Evolutionary conservation across 1,284 basidiomycete genomes (phyloP).

Genomic region (Takashimella koratensis): DNA sequence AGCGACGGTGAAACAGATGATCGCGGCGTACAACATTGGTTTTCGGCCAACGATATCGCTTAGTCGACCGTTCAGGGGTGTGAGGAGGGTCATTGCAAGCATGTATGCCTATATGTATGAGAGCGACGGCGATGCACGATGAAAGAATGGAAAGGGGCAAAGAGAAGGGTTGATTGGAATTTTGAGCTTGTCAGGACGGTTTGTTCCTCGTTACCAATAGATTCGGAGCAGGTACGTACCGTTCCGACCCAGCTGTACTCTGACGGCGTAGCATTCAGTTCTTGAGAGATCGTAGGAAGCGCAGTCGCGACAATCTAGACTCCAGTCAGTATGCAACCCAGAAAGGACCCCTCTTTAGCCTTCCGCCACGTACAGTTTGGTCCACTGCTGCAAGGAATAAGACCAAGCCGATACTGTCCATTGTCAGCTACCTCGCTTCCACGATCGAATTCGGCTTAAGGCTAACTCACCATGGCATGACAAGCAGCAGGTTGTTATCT

Average conservation of each 20-base stretch:
- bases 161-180: neutral
- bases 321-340: slow-evolving; percentile 12
- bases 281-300: slow-evolving; percentile 29
- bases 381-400: slow-evolving; percentile 44
- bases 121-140: no score
- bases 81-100: slow-evolving; percentile 34
- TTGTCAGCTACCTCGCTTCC: slow-evolving; percentile 15
- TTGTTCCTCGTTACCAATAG: neutral
- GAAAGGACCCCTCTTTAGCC: slow-evolving; percentile 65
- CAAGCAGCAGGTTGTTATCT: slow-evolving; percentile 28
- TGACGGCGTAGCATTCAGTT: slow-evolving; percentile 30
- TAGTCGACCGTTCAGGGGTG: slow-evolving; percentile 40
- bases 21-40: slow-evolving; percentile 40
- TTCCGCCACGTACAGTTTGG: slow-evolving; percentile 52
- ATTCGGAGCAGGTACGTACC: slow-evolving; percentile 8
- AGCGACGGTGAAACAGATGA: slow-evolving; percentile 36
- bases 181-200: neutral
- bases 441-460: slow-evolving; percentile 25
- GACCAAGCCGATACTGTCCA: slow-evolving; percentile 33
- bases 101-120: slow-evolving; percentile 41
- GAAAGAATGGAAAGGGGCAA: slow-evolving; percentile 1
- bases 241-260: slow-evolving; percentile 37
- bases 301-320: slow-evolving; percentile 36
- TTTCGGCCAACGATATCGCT: slow-evolving; percentile 44
- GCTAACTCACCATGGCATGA: slow-evolving; percentile 20